phyloP scores from a whole-genome alignment of 768 basidiomycete species.

The Saitozyma sp. region DNA sequence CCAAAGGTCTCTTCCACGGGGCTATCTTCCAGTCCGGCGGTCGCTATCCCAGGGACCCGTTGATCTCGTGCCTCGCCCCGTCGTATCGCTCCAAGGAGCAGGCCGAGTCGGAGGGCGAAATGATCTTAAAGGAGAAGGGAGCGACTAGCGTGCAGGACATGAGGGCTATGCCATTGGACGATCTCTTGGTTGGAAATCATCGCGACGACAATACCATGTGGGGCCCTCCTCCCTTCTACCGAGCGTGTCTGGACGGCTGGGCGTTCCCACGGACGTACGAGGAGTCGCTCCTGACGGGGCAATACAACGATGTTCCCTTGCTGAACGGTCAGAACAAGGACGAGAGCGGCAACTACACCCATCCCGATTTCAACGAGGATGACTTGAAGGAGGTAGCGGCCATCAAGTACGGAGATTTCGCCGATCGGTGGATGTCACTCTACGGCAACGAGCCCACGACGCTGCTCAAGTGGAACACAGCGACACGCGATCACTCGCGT shows the following conservation, averaged over 20 bases:
- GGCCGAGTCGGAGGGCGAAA: conserved; percentile 60
- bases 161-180: neutral
- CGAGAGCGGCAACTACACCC: conserved; percentile 1
- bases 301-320: neutral
- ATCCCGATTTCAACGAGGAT: conserved; percentile 54
- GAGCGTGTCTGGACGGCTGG: conserved; percentile 1
- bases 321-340: neutral
- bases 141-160: conserved; percentile 54
- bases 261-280: neutral
- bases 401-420: conserved; percentile 37
- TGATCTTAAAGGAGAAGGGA: conserved; percentile 55
- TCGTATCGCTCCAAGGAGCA: conserved; percentile 57
- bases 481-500: conserved; percentile 56
- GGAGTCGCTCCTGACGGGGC: neutral
- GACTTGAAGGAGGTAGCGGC: conserved; percentile 40
- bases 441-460: conserved; percentile 44
- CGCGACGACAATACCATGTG: neutral
- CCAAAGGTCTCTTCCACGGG: conserved; percentile 18
- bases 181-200: neutral
- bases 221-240: neutral
- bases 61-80: no score
- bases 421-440: conserved; percentile 54
- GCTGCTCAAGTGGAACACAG: conserved; percentile 58
- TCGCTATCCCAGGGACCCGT: no score
- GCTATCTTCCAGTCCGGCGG: conserved; percentile 56